Evolutionary conservation across 768 basidiomycete genomes (phyloP).

Genomic region (Tephrocybe sp.): DNA sequence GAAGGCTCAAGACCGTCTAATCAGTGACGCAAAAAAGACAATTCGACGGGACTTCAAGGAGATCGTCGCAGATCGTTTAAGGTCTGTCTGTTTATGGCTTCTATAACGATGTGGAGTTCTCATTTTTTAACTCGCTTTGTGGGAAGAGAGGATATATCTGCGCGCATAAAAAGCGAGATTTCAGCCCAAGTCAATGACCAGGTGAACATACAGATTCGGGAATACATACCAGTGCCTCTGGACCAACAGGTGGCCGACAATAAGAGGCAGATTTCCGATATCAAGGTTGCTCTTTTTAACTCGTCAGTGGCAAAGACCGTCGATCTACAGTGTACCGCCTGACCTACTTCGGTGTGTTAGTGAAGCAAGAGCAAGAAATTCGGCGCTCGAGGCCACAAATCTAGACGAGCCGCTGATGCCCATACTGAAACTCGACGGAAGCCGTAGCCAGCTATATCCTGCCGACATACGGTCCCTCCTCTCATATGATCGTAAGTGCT

Average conservation of each 20-base stretch:
- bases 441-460: constrained; percentile 45
- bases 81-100: constrained; percentile 17
- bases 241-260: constrained; percentile 42
- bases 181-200: constrained; percentile 40
- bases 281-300: constrained; percentile 46
- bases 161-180: constrained; percentile 40
- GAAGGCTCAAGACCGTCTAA: constrained; percentile 15
- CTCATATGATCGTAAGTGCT: constrained; percentile 49
- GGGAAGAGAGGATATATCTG: constrained; percentile 26
- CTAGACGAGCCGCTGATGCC: constrained; percentile 42
- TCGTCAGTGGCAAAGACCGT: constrained; percentile 46
- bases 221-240: constrained; percentile 47
- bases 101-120: not conserved
- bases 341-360: constrained; percentile 24
- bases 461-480: constrained; percentile 48
- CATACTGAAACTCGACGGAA: constrained; percentile 50
- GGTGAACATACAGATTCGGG: constrained; percentile 46
- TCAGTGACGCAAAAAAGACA: constrained; percentile 26
- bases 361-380: constrained; percentile 47
- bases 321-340: not conserved
- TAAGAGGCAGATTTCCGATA: constrained; percentile 39
- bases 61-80: constrained; percentile 25
- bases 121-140: not conserved
- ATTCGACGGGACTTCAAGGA: constrained; percentile 23
- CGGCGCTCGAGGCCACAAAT: constrained; percentile 35